Conservation (phyloP, 2,329 filamentous ascomycete species). For the Arthrobotrys sinensis region DNA sequence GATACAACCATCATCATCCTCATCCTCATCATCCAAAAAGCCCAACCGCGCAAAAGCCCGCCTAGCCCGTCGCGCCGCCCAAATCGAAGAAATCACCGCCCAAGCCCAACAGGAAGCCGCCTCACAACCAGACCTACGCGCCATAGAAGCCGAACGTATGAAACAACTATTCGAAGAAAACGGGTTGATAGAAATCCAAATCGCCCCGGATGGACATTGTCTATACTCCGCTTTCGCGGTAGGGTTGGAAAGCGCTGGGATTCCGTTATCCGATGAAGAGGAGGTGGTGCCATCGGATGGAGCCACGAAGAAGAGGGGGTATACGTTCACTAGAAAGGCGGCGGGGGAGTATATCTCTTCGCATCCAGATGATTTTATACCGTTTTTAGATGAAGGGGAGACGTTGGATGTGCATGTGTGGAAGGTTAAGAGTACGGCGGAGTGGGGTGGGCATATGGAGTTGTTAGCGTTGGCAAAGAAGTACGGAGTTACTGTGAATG, state of each 20-base stretch:
- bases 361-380: constrained; percentile 84
- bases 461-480: constrained; percentile 84
- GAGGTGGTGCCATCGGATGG: neutral
- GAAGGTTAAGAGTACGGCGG: constrained; percentile 87
- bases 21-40: constrained; percentile 73
- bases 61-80: constrained; percentile 87
- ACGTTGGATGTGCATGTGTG: constrained; percentile 78
- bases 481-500: constrained; percentile 84
- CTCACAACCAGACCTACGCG: constrained; percentile 80
- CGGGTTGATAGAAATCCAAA: constrained; percentile 80
- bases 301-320: constrained; percentile 69
- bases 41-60: constrained; percentile 93
- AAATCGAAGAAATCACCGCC: constrained; percentile 79
- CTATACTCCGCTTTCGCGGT: constrained; percentile 92
- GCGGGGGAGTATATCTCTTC: constrained; percentile 83
- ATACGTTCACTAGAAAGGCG: constrained; percentile 77
- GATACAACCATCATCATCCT: constrained; percentile 37
- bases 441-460: constrained; percentile 97
- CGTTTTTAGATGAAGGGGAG: constrained; percentile 83
- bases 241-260: constrained; percentile 73
- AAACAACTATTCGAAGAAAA: constrained; percentile 76
- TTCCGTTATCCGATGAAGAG: constrained; percentile 23
- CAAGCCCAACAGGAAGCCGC: constrained; percentile 83
- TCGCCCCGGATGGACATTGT: constrained; percentile 93
- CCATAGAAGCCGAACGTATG: constrained; percentile 80